Evolutionary conservation across 1,284 basidiomycete species (phyloP), one percentile per base, ranked within the genome.

Genomic region (Mycosarcoma mackinlayi): DNA sequence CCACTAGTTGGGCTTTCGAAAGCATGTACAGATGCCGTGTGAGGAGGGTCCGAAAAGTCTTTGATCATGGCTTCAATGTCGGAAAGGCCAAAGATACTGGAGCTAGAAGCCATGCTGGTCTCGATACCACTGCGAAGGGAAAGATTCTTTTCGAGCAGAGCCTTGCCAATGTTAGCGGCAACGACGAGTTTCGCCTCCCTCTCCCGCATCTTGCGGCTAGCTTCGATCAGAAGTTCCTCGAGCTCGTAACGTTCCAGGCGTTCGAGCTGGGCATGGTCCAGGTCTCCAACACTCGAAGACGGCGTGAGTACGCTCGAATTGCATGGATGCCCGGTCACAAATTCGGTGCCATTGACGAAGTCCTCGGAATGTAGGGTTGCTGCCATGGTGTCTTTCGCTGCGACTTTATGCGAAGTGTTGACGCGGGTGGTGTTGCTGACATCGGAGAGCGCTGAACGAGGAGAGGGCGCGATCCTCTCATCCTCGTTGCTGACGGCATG

Each of bases 71-170:
- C 59, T 25, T 62, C 59, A 24, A 67, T 64, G 23, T 62, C 59
- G 21, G 50, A 40, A 16, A 60, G 59, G 16, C 60, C 61, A 37
- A 56, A 63, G 24, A 68, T 54, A 42, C 51, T 67, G 18, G 59
- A 51, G 41, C 54, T 61, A 13, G 63, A 66, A 31, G 63, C 69
- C 47, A 72, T 66, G 49, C 69, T 66, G 14, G 53, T 48, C 58
- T 73, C 58, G 57, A 75, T 72, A 21, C 64, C 72, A 35, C 68
- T 73, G 3, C 72, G 56, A 6, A 79, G 66, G 9, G 65, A 68
- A 3, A 75, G 57, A 25, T 79, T 78, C 66, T 79, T 79, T 25
- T 79, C 73, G n/a, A 79, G 53, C 18, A 79, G 63, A 2, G 75
- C 74, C 37, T 78, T 70, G 42, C 77, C 77, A 24, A 79, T 77